Base-by-base conservation (phyloP, 108 stramenopile species). In the Cyclotella atomus region DNA sequence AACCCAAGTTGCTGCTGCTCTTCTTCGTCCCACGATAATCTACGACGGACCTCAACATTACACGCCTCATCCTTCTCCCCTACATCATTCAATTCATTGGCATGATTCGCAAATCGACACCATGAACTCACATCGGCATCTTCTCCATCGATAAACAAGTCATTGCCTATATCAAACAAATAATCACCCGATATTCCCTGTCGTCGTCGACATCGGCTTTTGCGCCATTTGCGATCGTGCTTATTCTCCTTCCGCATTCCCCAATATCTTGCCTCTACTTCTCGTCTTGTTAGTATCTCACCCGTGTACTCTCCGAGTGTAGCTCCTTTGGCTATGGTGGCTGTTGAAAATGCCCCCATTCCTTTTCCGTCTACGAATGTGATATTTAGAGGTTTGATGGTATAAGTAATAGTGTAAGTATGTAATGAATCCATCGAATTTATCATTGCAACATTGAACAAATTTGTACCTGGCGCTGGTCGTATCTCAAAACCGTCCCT, bases 101-200 rank as follows among this genome's bases (percentile, higher is more conserved):
- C 34, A 54, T 68, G 75, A 76, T 76, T 76, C 24, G 54, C 52
- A 70, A 62, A 76, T 21, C 75, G 33, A 70, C 75, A 70, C 75
- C 75, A 76, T 14, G 47, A 49, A 52, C 69, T 70, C 0, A 43
- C 36, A 32, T 76, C 75, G 33, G 69, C 36, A 76, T 76, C 75
- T 62, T 76, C 75, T 21, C 68, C 75, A 53, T 76, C 75, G 33
- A 76, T 53, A 41, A 61, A 76, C 2, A 47, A 60, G 32, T 76
- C 75, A 34, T 76, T 64, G 16, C 75, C 75, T 43, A 76, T 49
- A 76, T 76, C 75, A 54, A 76, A 76, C 45, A 76, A 20, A 25
- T 76, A 76, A 23, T 76, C 75, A 29, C 75, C 75, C 14, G 69
- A 53, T 16, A 76, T n/a, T 9, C 69, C 69, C 34, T 76, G 75